Evolutionary conservation across 192 early-diverging fungal species (phyloP).

Genomic region (Gorgonomyces haynaldii): DNA sequence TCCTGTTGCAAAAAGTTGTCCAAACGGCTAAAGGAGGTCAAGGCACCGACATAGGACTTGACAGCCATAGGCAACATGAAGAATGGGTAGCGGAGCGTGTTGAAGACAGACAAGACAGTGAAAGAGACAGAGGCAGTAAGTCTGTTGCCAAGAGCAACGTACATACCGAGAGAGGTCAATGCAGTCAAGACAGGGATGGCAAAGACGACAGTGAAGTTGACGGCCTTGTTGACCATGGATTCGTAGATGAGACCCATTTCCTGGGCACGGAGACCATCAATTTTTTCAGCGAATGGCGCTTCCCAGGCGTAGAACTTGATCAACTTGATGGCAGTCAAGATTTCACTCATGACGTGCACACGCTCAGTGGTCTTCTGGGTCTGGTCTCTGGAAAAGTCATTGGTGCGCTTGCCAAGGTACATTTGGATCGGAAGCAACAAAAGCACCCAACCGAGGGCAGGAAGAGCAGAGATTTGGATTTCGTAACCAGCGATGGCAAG

Average conservation of each 20-base stretch:
- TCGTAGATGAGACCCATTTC: slow-evolving; percentile 42
- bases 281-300: slow-evolving; percentile 45
- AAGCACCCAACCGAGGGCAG: slow-evolving; percentile 39
- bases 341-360: slow-evolving; percentile 62
- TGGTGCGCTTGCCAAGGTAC: slow-evolving; percentile 37
- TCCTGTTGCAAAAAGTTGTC: slow-evolving; percentile 36
- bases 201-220: slow-evolving; percentile 53
- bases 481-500: slow-evolving; percentile 42
- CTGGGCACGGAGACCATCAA: slow-evolving; percentile 38
- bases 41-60: slow-evolving; percentile 36
- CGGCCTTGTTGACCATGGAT: slow-evolving; percentile 44
- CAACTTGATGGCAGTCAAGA: slow-evolving; percentile 61
- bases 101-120: slow-evolving; percentile 54
- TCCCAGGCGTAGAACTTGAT: slow-evolving; percentile 75
- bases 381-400: slow-evolving; percentile 29
- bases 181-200: slow-evolving; percentile 46
- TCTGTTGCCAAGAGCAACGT: slow-evolving; percentile 15
- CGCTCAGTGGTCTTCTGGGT: slow-evolving; percentile 46
- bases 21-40: slow-evolving; percentile 38
- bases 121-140: slow-evolving; percentile 46
- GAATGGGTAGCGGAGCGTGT: slow-evolving; percentile 57
- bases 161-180: slow-evolving; percentile 25
- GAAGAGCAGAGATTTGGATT: slow-evolving; percentile 39
- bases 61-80: slow-evolving; percentile 59
- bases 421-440: slow-evolving; percentile 52